Percentiles rank a stretch among this genome's conserved stretches.
Evolutionary conservation across 192 early-diverging fungal species (phyloP).

Genomic region (Coemansia sp.): DNA sequence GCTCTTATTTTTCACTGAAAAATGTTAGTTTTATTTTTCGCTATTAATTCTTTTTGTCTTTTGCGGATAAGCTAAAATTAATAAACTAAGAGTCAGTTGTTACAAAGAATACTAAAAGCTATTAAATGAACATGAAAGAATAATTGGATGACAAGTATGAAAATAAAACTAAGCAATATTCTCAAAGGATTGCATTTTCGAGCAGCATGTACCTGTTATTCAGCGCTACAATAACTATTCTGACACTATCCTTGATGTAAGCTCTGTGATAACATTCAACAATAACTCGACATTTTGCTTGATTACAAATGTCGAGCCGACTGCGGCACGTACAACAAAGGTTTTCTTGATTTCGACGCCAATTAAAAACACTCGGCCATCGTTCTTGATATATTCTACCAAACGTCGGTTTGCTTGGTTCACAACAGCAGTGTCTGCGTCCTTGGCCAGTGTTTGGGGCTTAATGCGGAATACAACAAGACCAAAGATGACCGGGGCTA

Average conservation of each 20-base stretch:
- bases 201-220: too few relatives aligned
- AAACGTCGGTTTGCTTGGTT: neutral
- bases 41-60: neutral
- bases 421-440: too few relatives aligned
- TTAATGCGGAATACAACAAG: constrained; percentile 34
- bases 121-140: neutral
- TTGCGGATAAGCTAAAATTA: constrained; percentile 4
- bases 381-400: constrained; percentile 25
- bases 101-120: neutral
- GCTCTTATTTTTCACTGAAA: neutral
- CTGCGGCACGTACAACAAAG: constrained; percentile 28
- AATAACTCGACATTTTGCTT: constrained; percentile 9
- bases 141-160: too few relatives aligned
- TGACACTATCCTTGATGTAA: neutral
- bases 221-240: neutral
- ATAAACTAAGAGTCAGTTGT: constrained; percentile 3
- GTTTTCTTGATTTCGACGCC: constrained; percentile 30
- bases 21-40: constrained; percentile 6
- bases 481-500: constrained; percentile 24
- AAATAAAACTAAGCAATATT: too few relatives aligned
- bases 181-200: too few relatives aligned
- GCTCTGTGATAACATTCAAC: constrained; percentile 1
- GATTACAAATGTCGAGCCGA: constrained; percentile 32
- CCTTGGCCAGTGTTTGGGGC: neutral
- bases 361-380: constrained; percentile 43